Base-by-base conservation (phyloP, 495 filamentous ascomycete species). In the Aspergillus avenaceus region DNA sequence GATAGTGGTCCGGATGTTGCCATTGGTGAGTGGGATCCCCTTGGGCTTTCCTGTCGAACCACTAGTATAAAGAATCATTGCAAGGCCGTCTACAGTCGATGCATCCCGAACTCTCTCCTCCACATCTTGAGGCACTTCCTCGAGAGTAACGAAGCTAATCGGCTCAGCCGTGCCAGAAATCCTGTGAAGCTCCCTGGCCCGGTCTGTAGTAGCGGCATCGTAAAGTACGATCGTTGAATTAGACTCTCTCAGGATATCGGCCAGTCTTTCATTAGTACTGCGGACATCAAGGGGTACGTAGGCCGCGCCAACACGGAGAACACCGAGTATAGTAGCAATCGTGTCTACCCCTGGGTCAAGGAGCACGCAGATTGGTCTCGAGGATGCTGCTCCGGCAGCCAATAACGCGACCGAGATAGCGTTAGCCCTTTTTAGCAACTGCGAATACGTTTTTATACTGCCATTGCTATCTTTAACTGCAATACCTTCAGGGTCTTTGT, bases 321-420 rank as follows among this genome's bases (percentile, higher is more conserved):
- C 73, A 11, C 71, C 79, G 1, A 82, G 66, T 21, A 82, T 47
- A 0, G 76, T 75, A 18, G 53, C 67, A 9, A 76, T 54, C 67
- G 68, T 76, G 37, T 80, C 70, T 0, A 60, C 12, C 0, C 51
- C 16, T 0, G 79, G 53, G 18, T 60, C 40, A 19, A 26, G 38
- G 6, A 55, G 49, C 2, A 61, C 54, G 5, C 11, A 13, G 13
- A 61, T 42, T 1, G 11, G 32, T 74, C 45, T 22, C 37, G 36
- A 38, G 24, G 26, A 9, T 25, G 46, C 12, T 44, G 26, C 26
- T 5, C 26, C 26, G 11, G 26, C 50, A 2, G 34, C 22, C 16
- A 42, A 34, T 45, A 52, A 22, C 9, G 47, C 26, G 5, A 42
- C 27, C 13, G 47, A 37, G 29, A 58, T 58, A 3, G 41, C 26